Evolutionary conservation across 1,139 yeast species (phyloP).

Genomic region (Magnusiomyces sp.): DNA sequence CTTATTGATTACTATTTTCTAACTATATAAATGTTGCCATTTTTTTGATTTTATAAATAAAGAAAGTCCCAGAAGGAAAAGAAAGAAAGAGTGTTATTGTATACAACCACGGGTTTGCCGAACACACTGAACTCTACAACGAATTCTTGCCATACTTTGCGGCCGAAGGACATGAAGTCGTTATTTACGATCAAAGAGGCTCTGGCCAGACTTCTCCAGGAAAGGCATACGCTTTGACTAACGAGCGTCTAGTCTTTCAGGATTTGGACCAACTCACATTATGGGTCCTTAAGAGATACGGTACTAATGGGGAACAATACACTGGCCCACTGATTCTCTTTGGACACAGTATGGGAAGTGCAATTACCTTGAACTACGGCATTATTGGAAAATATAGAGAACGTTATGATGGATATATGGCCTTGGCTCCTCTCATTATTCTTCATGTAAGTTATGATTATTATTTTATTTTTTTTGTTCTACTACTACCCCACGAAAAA

Average conservation of each 20-base stretch:
- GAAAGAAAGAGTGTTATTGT: constrained; percentile 51
- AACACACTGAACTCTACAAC: constrained; percentile 43
- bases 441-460: constrained; percentile 35
- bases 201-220: constrained; percentile 59
- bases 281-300: constrained; percentile 11
- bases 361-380: constrained; percentile 65
- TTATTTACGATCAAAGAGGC: constrained; percentile 82
- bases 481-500: background rate
- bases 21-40: background rate
- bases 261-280: constrained; percentile 63
- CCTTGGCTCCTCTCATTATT: constrained; percentile 58
- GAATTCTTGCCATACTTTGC: constrained; percentile 53
- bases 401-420: constrained; percentile 47
- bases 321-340: constrained; percentile 39
- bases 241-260: constrained; percentile 52
- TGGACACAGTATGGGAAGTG: constrained; percentile 99
- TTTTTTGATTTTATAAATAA: background rate
- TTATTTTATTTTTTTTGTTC: constrained; percentile 5
- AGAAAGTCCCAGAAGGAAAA: constrained; percentile 23
- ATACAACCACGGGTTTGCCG: constrained; percentile 62
- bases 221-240: constrained; percentile 52
- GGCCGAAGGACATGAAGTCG: constrained; percentile 58
- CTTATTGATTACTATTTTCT: background rate
- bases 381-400: constrained; percentile 53
- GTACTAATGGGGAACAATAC: constrained; percentile 29